A percentile compares a stretch with the other conserved stretches of the same genome.
phyloP scores from a whole-genome alignment of 306 rosid species.

The Gastrolobium bilobum region DNA sequence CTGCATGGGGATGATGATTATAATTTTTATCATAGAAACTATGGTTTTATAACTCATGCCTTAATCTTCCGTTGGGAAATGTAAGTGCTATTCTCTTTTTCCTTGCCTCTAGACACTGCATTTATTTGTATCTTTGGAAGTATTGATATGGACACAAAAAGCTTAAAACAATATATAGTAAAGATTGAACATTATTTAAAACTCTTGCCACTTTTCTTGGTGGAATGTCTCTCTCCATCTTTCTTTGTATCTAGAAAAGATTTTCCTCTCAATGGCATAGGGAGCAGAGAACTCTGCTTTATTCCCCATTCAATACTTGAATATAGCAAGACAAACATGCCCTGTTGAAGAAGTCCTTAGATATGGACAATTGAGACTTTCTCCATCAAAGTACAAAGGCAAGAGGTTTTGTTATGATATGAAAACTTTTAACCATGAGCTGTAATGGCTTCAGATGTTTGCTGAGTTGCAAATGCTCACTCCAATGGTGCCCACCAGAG shows the following conservation, averaged over 20 bases:
- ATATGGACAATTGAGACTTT: neutral
- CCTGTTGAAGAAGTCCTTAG: neutral
- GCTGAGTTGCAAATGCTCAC: conserved; percentile 84
- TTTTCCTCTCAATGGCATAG: neutral
- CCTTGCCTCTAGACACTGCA: neutral
- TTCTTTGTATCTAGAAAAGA: neutral
- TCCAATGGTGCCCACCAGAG: conserved; percentile 76
- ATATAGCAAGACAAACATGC: neutral
- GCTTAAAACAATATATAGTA: conserved; percentile 25
- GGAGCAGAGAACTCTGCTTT: neutral
- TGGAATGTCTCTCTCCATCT: conserved; percentile 5
- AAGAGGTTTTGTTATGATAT: neutral
- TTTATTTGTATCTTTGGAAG: conserved; percentile 4
- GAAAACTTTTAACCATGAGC: neutral
- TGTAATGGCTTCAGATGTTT: conserved; percentile 62
- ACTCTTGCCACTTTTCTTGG: neutral
- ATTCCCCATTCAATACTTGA: neutral
- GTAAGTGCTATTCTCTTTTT: neutral
- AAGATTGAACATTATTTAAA: conserved; percentile 20
- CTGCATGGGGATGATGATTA: too few relatives aligned
- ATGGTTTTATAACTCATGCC: neutral
- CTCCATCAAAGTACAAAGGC: neutral
- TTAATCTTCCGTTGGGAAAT: neutral
- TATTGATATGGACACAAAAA: conserved; percentile 36
- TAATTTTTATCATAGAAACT: neutral